phyloP scores from a whole-genome alignment of 768 basidiomycete genomes.

The Agaricus sinodeliciosus region DNA sequence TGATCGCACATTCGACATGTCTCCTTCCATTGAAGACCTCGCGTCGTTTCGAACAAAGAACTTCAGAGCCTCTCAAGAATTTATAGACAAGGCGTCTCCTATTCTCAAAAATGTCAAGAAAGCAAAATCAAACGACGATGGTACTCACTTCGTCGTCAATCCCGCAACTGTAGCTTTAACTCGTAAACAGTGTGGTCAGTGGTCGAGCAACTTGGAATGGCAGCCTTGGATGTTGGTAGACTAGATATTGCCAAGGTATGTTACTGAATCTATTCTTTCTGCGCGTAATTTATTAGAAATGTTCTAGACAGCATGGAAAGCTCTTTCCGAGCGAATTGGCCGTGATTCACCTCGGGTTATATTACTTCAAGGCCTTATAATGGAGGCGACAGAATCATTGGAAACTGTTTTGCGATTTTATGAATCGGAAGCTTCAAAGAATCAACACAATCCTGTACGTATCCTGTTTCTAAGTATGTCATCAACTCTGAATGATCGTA shows the following conservation, averaged over 20 bases:
- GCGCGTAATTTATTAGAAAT: background rate
- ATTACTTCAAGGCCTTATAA: conserved; percentile 67
- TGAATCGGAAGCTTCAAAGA: conserved; percentile 53
- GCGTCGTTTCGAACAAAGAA: conserved; percentile 48
- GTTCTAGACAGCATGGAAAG: conserved; percentile 7
- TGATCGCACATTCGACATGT: conserved; percentile 24
- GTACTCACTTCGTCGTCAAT: conserved; percentile 26
- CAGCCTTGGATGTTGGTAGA: conserved; percentile 70
- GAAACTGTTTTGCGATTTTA: conserved; percentile 58
- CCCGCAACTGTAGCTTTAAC: background rate
- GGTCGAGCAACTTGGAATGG: conserved; percentile 73
- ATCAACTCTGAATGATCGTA: background rate
- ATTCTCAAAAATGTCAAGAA: conserved; percentile 41
- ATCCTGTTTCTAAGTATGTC: background rate
- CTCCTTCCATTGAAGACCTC: conserved; percentile 43
- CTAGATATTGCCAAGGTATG: conserved; percentile 71
- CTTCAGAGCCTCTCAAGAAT: conserved; percentile 50
- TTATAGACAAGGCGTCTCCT: conserved; percentile 44
- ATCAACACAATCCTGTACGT: conserved; percentile 68
- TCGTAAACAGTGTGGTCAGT: conserved; percentile 61
- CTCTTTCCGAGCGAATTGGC: conserved; percentile 10
- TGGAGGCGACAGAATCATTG: conserved; percentile 61
- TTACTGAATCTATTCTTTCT: background rate
- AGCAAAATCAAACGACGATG: conserved; percentile 48
- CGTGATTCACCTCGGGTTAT: conserved; percentile 76